Evolutionary conservation across 1,284 basidiomycete genomes (phyloP), one percentile per base, ranked within the genome.

Genomic region (Phenoliferia sp.): DNA sequence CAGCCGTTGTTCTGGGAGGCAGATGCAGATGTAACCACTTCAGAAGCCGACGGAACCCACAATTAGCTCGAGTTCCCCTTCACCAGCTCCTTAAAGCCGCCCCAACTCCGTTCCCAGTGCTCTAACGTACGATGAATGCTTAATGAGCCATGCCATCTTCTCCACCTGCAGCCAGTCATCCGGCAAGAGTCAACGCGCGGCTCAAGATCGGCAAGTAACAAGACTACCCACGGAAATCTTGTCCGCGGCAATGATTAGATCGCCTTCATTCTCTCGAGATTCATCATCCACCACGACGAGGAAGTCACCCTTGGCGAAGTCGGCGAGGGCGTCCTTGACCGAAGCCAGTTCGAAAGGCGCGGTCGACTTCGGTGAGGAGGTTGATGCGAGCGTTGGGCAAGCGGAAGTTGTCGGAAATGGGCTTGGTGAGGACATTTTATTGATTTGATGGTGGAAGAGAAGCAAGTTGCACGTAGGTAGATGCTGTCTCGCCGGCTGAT

Each of bases 101-200:
- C 22, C 17, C 16, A 16, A 1, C 12, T 28, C 61, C 50, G 33
- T 32, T 22, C 36, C 34, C 10, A 36, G n/a, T 17, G 12, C 28
- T 33, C 19, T 32, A 65, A 80, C 86, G 67, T 70, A 94, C 94
- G 92, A 95, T 0, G 92, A 92, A 81, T 95, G 89, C 78, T 89
- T 88, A 79, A 99, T 94, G 85, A 99, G 91, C 92, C 93, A 99
- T 1, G 96, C 96, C 95, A 99, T 97, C 76, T 95, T 92, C 80
- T 96, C 90, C 0, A 92, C 92, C 28, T 93, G 93, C 72, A 90
- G 87, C n/a, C n/a, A 26, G 17, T 22, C 22, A 52, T n/a, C 22
- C 48, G 48, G 48, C 9, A 9, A 19, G 48, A 52, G 48, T 52
- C 48, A 52, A 52, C 48, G n/a, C 17, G 26, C 55, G 33, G 10